These are phyloP conservation scores for Pulicaria dysenterica DNA, from an alignment of 129 eudicot species.

Conservation along the genomic window DNA sequence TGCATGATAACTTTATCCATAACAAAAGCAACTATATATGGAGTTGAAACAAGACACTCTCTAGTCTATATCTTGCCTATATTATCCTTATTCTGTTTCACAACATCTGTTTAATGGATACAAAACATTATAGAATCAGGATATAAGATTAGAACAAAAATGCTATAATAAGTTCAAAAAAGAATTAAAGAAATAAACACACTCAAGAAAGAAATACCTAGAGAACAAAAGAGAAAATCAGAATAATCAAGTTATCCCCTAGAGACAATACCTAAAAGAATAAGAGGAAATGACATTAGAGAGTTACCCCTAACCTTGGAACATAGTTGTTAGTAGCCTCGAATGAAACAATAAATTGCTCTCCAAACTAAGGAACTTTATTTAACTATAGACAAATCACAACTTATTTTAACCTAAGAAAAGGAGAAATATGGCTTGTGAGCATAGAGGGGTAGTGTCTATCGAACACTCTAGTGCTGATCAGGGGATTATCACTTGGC, in stretches of 20 bases:
- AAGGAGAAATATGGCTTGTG: too few species aligned
- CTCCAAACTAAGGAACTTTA: too few species aligned
- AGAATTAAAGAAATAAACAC: neutral
- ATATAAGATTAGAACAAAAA: neutral
- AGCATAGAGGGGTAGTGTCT: too few species aligned
- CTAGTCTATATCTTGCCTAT: constrained; percentile 19
- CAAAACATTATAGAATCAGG: neutral
- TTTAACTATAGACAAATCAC: too few species aligned
- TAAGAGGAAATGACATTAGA: too few species aligned
- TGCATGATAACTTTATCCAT: constrained; percentile 17
- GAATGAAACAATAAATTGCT: too few species aligned
- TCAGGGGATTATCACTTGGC: too few species aligned
- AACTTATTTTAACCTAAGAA: too few species aligned
- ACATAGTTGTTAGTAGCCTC: too few species aligned
- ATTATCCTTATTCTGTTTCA: neutral
- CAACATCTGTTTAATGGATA: neutral
- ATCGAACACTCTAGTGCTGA: too few species aligned
- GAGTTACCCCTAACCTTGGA: too few species aligned
- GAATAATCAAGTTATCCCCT: constrained; percentile 11
- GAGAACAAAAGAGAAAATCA: constrained; percentile 18
- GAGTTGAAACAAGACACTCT: constrained; percentile 7
- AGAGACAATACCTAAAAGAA: neutral
- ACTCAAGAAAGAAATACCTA: constrained; percentile 2
- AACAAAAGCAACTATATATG: neutral
- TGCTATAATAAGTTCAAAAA: neutral